Evolutionary conservation across 2,329 filamentous ascomycete genomes (phyloP).

Genomic region (Zasmidium citrigriseum): DNA sequence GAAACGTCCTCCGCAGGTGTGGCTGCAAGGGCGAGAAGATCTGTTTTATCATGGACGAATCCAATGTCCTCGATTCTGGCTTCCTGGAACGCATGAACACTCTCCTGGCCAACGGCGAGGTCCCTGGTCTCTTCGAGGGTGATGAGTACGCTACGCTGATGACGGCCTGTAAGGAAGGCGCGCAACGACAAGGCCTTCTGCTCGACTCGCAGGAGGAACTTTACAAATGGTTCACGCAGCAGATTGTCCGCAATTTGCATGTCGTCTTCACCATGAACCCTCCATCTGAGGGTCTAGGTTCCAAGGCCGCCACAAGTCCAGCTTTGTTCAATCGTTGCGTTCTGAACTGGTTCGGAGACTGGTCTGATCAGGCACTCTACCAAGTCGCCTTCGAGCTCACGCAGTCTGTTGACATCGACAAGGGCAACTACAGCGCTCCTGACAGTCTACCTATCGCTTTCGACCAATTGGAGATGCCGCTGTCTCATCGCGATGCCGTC

Average conservation of each 20-base stretch:
- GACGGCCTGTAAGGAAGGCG: slow-evolving; percentile 98
- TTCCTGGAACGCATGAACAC: slow-evolving; percentile 99
- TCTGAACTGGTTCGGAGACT: slow-evolving; percentile 99
- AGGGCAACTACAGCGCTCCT: slow-evolving; percentile 79
- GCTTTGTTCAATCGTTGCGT: slow-evolving; percentile 99
- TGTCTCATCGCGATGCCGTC: slow-evolving; percentile 86
- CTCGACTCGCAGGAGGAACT: slow-evolving; percentile 97
- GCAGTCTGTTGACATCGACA: slow-evolving; percentile 92
- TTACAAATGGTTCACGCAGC: slow-evolving; percentile 99
- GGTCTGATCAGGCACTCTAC: slow-evolving; percentile 98
- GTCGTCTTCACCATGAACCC: slow-evolving; percentile 99
- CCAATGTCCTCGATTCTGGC: slow-evolving; percentile 96
- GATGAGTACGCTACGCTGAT: slow-evolving; percentile 98
- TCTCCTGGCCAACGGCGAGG: slow-evolving; percentile 96
- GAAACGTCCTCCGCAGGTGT: slow-evolving; percentile 87
- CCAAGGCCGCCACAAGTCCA: slow-evolving; percentile 95
- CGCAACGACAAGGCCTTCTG: slow-evolving; percentile 90
- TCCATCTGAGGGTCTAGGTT: slow-evolving; percentile 89
- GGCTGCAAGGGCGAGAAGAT: slow-evolving; percentile 99
- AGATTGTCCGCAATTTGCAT: slow-evolving; percentile 98
- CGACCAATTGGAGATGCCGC: slow-evolving; percentile 77
- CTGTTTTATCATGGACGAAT: slow-evolving; percentile 99
- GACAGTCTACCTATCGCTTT: slow-evolving; percentile 94
- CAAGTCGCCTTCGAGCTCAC: slow-evolving; percentile 96
- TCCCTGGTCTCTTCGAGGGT: slow-evolving; percentile 97